These are phyloP conservation scores for Tylopilus plumbeoviolaceoides DNA, from an alignment of 768 basidiomycete genomes.

Conservation along the genomic window DNA sequence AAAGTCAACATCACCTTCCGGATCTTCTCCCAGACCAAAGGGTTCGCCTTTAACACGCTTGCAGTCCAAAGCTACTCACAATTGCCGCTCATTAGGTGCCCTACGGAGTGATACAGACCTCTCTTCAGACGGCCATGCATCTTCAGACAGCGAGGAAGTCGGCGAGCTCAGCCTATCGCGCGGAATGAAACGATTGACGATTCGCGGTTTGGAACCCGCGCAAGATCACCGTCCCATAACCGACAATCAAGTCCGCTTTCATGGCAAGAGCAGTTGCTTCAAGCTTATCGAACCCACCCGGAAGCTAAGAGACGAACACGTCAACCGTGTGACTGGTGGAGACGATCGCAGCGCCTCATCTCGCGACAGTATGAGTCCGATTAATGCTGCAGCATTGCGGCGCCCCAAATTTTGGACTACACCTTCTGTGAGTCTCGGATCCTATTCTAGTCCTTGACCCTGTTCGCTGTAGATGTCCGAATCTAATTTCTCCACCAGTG, in stretches of 20 bases:
- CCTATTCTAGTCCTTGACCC: not conserved
- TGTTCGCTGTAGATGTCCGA: not conserved
- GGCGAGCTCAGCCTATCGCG: slow-evolving; percentile 39
- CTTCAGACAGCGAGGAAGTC: slow-evolving; percentile 35
- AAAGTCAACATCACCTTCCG: slow-evolving; percentile 21
- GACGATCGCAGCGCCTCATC: slow-evolving; percentile 13
- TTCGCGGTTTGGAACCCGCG: slow-evolving; percentile 37
- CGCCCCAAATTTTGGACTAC: slow-evolving; percentile 56
- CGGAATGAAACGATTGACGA: slow-evolving; percentile 34
- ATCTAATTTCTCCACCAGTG: slow-evolving; percentile 37
- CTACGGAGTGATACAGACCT: slow-evolving; percentile 26
- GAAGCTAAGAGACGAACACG: slow-evolving; percentile 49
- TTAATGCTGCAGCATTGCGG: slow-evolving; percentile 24
- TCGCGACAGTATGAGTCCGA: slow-evolving; percentile 20
- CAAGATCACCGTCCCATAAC: slow-evolving; percentile 29
- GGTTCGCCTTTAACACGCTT: slow-evolving; percentile 9
- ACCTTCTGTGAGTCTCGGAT: slow-evolving; percentile 41
- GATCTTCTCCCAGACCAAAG: slow-evolving; percentile 14
- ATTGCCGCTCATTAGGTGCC: slow-evolving; percentile 18
- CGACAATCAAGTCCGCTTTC: slow-evolving; percentile 49
- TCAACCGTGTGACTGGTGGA: slow-evolving; percentile 34
- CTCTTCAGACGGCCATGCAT: slow-evolving; percentile 25
- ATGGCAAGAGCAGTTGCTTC: slow-evolving; percentile 58
- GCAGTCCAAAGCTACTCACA: slow-evolving; percentile 5
- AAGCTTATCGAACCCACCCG: slow-evolving; percentile 52